Base-by-base conservation (phyloP, 2,329 filamentous ascomycete genomes). In the Dothistroma septosporum region DNA sequence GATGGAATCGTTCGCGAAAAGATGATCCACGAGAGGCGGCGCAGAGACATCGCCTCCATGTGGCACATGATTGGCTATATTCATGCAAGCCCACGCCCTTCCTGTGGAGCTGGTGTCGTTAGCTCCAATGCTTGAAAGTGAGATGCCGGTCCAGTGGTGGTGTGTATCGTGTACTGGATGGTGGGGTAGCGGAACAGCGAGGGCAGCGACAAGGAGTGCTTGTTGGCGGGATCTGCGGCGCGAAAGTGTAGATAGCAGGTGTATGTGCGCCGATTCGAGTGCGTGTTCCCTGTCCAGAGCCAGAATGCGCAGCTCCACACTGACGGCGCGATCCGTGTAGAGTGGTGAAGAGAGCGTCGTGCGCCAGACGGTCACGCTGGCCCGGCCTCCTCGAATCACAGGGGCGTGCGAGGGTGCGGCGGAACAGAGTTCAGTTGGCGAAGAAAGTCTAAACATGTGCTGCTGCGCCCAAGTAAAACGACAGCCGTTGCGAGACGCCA, bases 351-450 rank as follows among this genome's bases (percentile, higher is more conserved):
- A 50, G 12, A n/a, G 47, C 24, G 24, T 28, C 24, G 24, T 28
- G 6, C 24, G 24, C 24, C 24, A 50, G 5, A 11, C 9, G 47
- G 47, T 50, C 47, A 50, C 19, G 35, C 53, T 55, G 10, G 14
- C 14, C 10, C n/a, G 35, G n/a, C 53, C 37, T 46, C 16, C 16
- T 4, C 53, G 21, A 55, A 55, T 55, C 9, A 47, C 21, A 44
- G 37, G 7, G n/a, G 10, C 21, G n/a, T 4, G 31, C 16, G 5
- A 12, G 10, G 14, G 37, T 16, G 14, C 22, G 35, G 44, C 21
- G 19, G 28, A 44, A 55, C 24, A 55, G 53, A 55, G 53, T 55
- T 55, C 28, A 31, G 19, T 41, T 54, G 31, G 32, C 10, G 33
- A 54, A 24, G 52, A 54, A 54, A 35, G 52, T 19, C n/a, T 55